phyloP scores from a whole-genome alignment of 768 basidiomycete genomes.

The Mycena galopus region DNA sequence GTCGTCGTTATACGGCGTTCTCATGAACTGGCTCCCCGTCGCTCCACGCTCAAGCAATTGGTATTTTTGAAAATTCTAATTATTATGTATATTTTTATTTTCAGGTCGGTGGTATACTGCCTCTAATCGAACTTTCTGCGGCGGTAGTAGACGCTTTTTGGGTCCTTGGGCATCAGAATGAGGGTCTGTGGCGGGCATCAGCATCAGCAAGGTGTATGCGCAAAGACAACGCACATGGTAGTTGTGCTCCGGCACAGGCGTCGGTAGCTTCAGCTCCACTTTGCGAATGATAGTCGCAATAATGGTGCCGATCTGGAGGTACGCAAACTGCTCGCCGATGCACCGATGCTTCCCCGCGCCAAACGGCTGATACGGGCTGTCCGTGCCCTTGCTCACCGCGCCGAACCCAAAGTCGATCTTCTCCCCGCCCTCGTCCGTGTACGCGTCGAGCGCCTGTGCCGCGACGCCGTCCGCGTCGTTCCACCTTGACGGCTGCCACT shows the following conservation, averaged over 20 bases:
- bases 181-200: slow-evolving; percentile 77
- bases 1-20: too few relatives aligned
- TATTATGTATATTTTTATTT: too few relatives aligned
- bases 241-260: slow-evolving; percentile 83
- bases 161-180: slow-evolving; percentile 90
- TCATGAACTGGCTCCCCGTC: too few relatives aligned
- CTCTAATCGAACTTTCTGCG: slow-evolving; percentile 71
- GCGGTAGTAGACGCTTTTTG: slow-evolving; percentile 74
- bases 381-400: slow-evolving; percentile 94
- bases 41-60: too few relatives aligned
- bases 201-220: not conserved
- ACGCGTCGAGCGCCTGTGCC: slow-evolving; percentile 80
- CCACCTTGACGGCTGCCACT: slow-evolving; percentile 91
- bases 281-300: slow-evolving; percentile 83
- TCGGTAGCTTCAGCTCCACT: slow-evolving; percentile 79
- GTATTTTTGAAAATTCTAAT: too few relatives aligned
- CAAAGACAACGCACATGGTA: slow-evolving; percentile 78
- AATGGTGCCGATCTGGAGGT: slow-evolving; percentile 91
- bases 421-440: slow-evolving; percentile 82
- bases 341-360: slow-evolving; percentile 97
- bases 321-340: slow-evolving; percentile 97
- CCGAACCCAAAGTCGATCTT: slow-evolving; percentile 98
- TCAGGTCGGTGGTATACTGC: too few relatives aligned
- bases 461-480: slow-evolving; percentile 86
- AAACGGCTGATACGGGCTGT: slow-evolving; percentile 96